A percentile compares a stretch with the other conserved stretches of the same genome.
phyloP scores from a whole-genome alignment of 108 stramenopile species.

The Fistulifera pelliculosa region DNA sequence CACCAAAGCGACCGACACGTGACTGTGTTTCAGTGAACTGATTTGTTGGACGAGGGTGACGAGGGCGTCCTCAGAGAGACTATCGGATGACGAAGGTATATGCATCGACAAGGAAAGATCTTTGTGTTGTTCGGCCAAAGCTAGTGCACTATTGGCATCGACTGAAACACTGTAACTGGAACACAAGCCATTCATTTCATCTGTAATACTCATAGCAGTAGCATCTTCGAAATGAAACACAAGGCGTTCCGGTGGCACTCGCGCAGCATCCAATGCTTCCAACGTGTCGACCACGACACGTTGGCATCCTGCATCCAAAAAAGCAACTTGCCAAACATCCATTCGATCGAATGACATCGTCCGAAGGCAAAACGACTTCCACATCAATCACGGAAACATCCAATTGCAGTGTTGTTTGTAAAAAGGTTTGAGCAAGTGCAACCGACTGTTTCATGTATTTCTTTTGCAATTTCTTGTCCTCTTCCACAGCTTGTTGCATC shows the following conservation, averaged over 20 bases:
- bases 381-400: slow-evolving; percentile 72
- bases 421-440: slow-evolving; percentile 49
- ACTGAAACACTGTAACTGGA: too few relatives aligned
- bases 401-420: slow-evolving; percentile 37
- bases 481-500: slow-evolving; percentile 29
- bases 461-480: slow-evolving; percentile 54
- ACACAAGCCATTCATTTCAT: background rate
- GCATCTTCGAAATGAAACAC: slow-evolving; percentile 36
- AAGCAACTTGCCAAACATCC: slow-evolving; percentile 63
- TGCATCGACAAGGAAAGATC: background rate
- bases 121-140: background rate
- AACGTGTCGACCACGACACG: slow-evolving; percentile 40
- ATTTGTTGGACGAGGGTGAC: background rate
- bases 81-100: background rate
- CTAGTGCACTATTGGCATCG: too few relatives aligned
- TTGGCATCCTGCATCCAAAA: slow-evolving; percentile 76
- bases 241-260: slow-evolving; percentile 59
- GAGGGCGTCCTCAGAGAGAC: background rate
- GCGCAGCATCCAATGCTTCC: slow-evolving; percentile 50
- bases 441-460: slow-evolving; percentile 74
- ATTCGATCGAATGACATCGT: slow-evolving; percentile 42
- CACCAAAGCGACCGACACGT: slow-evolving; percentile 33
- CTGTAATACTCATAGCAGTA: background rate
- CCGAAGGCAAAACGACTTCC: slow-evolving; percentile 39
- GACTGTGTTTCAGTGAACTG: background rate